phyloP scores from a whole-genome alignment of 2,329 filamentous ascomycete species.

The Colletotrichum filicis region DNA sequence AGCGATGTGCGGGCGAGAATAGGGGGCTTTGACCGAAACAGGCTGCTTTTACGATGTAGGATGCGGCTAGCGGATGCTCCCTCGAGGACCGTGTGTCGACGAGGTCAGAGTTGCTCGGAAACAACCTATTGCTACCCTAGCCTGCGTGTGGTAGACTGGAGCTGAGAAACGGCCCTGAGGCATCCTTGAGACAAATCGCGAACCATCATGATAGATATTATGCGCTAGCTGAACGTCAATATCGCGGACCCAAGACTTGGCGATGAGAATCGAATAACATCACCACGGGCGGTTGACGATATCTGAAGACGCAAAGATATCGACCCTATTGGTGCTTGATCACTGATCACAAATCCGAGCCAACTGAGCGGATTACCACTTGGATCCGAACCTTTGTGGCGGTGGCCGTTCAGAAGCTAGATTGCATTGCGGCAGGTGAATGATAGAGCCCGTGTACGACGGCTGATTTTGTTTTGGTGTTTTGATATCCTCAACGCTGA shows the following conservation, averaged over 20 bases:
- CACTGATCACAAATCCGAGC: neutral
- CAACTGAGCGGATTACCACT: neutral
- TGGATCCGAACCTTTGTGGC: neutral
- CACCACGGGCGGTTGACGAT: neutral
- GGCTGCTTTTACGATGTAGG: neutral
- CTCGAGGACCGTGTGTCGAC: slow-evolving; percentile 7
- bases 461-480: neutral
- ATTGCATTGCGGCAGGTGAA: neutral
- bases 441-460: neutral
- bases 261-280: neutral
- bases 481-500: neutral
- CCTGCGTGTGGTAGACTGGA: no score
- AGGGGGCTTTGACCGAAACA: neutral
- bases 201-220: neutral
- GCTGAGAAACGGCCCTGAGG: neutral
- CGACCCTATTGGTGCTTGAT: neutral
- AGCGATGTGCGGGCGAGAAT: neutral
- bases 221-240: neutral
- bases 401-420: neutral
- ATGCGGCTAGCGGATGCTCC: slow-evolving; percentile 4
- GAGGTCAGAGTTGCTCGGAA: slow-evolving; percentile 3
- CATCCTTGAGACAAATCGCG: neutral
- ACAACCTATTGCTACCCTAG: neutral
- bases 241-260: neutral
- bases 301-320: neutral